These are phyloP conservation scores for Heterobasidion parviporum DNA, from an alignment of 1,284 basidiomycete species.

Conservation along the genomic window DNA sequence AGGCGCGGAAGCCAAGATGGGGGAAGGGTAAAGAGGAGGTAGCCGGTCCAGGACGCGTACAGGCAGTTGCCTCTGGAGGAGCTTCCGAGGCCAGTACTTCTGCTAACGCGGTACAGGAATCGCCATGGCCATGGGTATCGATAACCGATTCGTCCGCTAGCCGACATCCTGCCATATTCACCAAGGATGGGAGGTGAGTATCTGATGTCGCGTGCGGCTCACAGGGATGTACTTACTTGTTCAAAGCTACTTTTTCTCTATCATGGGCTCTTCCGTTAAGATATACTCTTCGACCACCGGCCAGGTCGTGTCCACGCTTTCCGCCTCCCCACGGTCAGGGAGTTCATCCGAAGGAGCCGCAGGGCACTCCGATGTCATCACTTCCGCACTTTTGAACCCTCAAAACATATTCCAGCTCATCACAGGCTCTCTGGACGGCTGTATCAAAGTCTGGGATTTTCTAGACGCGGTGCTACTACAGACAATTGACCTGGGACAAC, in stretches of 20 bases:
- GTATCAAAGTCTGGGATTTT: slow-evolving; percentile 89
- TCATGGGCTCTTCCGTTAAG: slow-evolving; percentile 70
- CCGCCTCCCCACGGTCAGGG: slow-evolving; percentile 22
- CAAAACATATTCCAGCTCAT: slow-evolving; percentile 87
- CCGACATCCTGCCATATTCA: slow-evolving; percentile 67
- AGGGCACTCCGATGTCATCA: slow-evolving; percentile 52
- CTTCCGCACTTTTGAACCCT: slow-evolving; percentile 75
- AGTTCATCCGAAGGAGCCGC: slow-evolving; percentile 30
- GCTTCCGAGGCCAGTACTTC: slow-evolving; percentile 15
- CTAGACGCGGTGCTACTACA: slow-evolving; percentile 78
- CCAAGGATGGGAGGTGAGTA: slow-evolving; percentile 77
- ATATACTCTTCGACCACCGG: slow-evolving; percentile 75
- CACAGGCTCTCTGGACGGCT: slow-evolving; percentile 80
- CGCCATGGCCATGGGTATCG: slow-evolving; percentile 61
- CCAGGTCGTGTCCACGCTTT: slow-evolving; percentile 75
- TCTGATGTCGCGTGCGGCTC: background rate
- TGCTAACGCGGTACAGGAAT: slow-evolving; percentile 19
- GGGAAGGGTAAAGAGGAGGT: slow-evolving; percentile 5
- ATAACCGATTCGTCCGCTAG: slow-evolving; percentile 67
- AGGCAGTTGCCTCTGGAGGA: slow-evolving; percentile 4
- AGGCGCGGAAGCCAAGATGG: slow-evolving; percentile 8
- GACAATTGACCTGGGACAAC: slow-evolving; percentile 61
- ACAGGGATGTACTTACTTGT: background rate
- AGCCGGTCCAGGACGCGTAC: slow-evolving; percentile 11
- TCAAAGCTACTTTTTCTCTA: slow-evolving; percentile 80